Base-by-base conservation (phyloP, 1,284 basidiomycete species). In the Microbotryomycetes sp. region DNA sequence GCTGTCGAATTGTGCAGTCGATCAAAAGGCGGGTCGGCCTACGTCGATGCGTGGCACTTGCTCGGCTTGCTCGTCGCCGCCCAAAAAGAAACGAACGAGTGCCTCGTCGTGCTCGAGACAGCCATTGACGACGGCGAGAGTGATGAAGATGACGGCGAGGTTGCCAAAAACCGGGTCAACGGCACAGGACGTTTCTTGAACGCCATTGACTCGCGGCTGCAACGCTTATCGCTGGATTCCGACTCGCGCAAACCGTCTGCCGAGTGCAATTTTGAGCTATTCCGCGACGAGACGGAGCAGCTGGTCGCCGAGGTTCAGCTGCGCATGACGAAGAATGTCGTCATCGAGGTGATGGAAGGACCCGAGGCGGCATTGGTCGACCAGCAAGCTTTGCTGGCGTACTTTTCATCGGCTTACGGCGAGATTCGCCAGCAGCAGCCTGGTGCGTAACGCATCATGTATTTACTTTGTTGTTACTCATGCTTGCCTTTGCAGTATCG, bases 321-420 rank as follows among this genome's bases (percentile, higher is more conserved):
- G 45, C 81, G 92, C 46, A 88, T 96, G 81, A 89, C 91, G 1
- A 86, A 90, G 73, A 85, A 89, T 57, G 83, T 86, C 3, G 78
- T 97, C 52, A 81, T 83, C 16, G 94, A 99, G 77, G 82, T 87
- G 54, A 82, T 88, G 23, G 86, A 91, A 48, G 96, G 96, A 0
- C 81, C 89, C 0, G 91, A 94, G 68, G 83, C 84, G 48, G 93
- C 91, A 0, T 86, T 89, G 59, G 79, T 80, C 26, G 86, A 84
- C 63, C 92, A 93, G 82, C 80, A 91, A 30, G 88, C 91, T 49
- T 80, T 93, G 2, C 96, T 97, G 75, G 79, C 82, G 5, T 97
- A 89, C 86, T 88, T 81, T 69, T 76, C 78, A 6, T 74, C 49
- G n/a, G 61, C 61, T n/a, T 65, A 61, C 51, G 58, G 53, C 7